Evolutionary conservation across 148 eudicot genomes (phyloP), one percentile per base, ranked within the genome.

Genomic region (Tetragonia tetragonoides): DNA sequence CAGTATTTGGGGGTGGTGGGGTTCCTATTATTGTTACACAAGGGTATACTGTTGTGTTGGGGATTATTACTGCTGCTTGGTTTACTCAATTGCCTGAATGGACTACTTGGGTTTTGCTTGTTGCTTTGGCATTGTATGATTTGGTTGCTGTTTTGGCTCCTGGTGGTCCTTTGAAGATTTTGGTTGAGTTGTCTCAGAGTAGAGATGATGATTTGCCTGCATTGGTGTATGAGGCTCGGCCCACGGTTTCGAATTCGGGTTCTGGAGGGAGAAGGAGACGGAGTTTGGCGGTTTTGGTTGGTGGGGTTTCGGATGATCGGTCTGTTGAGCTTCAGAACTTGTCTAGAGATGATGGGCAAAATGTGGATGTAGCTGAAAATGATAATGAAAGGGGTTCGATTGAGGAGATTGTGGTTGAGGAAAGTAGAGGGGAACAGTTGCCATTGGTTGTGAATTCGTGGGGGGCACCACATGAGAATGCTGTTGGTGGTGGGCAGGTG

Each of bases 161-260:
- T 0, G 97, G 97, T 70, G 99, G 99, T 23, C 97, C 99, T 8
- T 79, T 95, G 66, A 95, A 88, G 88, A 86, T 95, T 39, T 81
- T 95, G 67, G 95, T 93, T 0, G 95, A 95, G 75, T 77, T 95
- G 87, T 86, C 97, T 7, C 89, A 92, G 37, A 82, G 82, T 47
- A 73, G 99, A 79, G 89, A 95, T n/a, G 99, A 93, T 53, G 99
- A 93, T 76, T 81, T 95, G 20, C 97, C 97, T 2, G 99, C 97
- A 0, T 76, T 95, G 73, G 89, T 93, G 16, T 95, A 95, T 53
- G 97, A 91, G 80, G 90, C 97, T 11, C 79, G 99, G 75, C 97
- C 97, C 0, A 88, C 82, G 3, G 86, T 90, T 38, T 78, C 79
- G 0, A 56, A 81, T 20, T 81, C 85, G 63, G 78, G 76, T 37